Conservation (phyloP, 192 early-diverging fungal species). For the Pilaira anomala region DNA sequence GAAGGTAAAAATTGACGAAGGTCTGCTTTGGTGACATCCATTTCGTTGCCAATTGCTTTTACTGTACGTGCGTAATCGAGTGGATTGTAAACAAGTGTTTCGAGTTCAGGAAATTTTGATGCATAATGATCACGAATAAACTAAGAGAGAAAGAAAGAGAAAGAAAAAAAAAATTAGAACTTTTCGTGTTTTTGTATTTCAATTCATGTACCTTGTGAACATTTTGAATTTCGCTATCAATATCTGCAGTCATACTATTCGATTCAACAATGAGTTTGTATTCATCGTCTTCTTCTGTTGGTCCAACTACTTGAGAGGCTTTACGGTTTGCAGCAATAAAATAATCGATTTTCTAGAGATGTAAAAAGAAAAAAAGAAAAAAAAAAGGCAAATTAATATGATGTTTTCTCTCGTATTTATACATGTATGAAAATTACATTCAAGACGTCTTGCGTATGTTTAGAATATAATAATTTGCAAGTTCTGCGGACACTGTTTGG, state of each 20-base stretch:
- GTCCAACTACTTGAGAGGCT: constrained; percentile 57
- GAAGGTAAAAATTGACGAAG: constrained; percentile 76
- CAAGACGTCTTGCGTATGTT: constrained; percentile 58
- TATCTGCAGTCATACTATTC: constrained; percentile 79
- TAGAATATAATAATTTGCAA: constrained; percentile 59
- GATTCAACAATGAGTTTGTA: constrained; percentile 83
- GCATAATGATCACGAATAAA: constrained; percentile 91
- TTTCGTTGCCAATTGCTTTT: constrained; percentile 72
- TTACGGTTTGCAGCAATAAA: constrained; percentile 15
- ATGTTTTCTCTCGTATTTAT: background rate
- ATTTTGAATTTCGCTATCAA: constrained; percentile 85
- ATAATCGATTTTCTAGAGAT: constrained; percentile 27
- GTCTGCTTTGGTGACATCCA: constrained; percentile 79
- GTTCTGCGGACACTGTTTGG: constrained; percentile 60
- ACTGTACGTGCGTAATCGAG: constrained; percentile 88
- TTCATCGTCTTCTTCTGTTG: constrained; percentile 83
- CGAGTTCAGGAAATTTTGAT: constrained; percentile 86
- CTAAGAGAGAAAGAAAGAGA: constrained; percentile 34
- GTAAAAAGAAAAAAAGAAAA: background rate
- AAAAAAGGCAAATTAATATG: background rate
- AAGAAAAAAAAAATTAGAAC: constrained; percentile 6
- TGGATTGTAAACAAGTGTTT: constrained; percentile 83
- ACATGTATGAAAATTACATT: constrained; percentile 39
- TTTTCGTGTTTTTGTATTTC: background rate
- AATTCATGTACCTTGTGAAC: constrained; percentile 71